Base-by-base conservation (phyloP, 257 asterid species). In the Nicotiana obtusifolia region DNA sequence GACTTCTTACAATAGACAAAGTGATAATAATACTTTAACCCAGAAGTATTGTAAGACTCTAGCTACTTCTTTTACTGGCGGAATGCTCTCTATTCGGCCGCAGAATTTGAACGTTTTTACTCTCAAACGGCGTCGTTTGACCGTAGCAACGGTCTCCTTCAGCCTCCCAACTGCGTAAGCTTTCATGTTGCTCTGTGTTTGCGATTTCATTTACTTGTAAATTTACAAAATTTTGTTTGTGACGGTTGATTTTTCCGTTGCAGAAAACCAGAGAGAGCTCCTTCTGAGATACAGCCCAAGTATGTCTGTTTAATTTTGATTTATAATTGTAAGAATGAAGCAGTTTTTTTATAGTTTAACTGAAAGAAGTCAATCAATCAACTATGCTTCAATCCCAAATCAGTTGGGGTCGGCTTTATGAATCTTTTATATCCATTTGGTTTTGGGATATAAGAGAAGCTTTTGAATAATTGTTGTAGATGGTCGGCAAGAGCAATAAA, bases 401-500 rank as follows among this genome's bases (percentile, higher is more conserved):
- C 24, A 47, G 41, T 24, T 24, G 61, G 79, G 56, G 41, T 73
- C 5, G 16, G 61, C 5, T 22, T 47, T 73, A 7, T 47, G 62
- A 73, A 24, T 73, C 22, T 24, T 73, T 1, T 47, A 4, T 73
- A 73, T 24, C 41, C 79, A 47, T 73, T 24, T 73, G 62, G 8
- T 47, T 41, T 71, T 47, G 5, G 22, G 26, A 73, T 73, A 59
- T 47, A 31, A 73, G n/a, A 68, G 24, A 64, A 64, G 26, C 15
- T 59, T 28, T 61, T 81, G 66, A 67, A 37, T 24, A 81, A 44
- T 60, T 81, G 49, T 22, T 81, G 65, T 75, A 95, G 99, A 90
- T 95, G 97, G 97, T 93, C 99, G 8, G 91, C 97, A 3, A 92
- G 97, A 89, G 85, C 98, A 47, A 91, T 95, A 76, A 93, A 91